Conservation (phyloP, 805 yeast genomes). For the Candida awuae region DNA sequence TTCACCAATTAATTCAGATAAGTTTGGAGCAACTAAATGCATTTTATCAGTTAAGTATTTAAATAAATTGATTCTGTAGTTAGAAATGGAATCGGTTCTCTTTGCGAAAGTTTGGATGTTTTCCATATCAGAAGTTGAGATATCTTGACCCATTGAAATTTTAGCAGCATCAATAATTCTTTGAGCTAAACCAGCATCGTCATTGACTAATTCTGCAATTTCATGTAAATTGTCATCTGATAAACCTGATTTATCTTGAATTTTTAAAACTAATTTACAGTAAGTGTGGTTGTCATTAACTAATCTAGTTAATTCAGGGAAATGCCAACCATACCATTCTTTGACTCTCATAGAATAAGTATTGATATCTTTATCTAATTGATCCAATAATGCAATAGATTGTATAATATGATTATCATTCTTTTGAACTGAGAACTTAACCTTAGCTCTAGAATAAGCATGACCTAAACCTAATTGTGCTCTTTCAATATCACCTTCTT, state of each 20-base stretch:
- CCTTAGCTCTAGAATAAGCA: constrained; percentile 98
- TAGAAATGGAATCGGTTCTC: constrained; percentile 86
- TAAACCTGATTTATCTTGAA: constrained; percentile 80
- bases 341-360: constrained; percentile 95
- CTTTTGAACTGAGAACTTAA: constrained; percentile 96
- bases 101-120: constrained; percentile 87
- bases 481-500: constrained; percentile 91
- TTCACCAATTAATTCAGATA: constrained; percentile 95
- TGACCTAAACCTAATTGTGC: constrained; percentile 99
- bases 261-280: constrained; percentile 74
- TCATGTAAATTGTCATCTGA: constrained; percentile 81
- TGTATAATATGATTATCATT: constrained; percentile 98
- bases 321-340: constrained; percentile 99
- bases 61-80: constrained; percentile 78
- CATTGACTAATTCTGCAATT: constrained; percentile 80
- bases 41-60: constrained; percentile 89
- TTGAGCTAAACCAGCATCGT: constrained; percentile 88
- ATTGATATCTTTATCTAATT: constrained; percentile 96
- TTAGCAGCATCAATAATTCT: constrained; percentile 89
- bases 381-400: constrained; percentile 95
- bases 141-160: constrained; percentile 98
- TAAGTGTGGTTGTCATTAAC: constrained; percentile 82
- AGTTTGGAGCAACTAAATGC: constrained; percentile 96
- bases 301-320: constrained; percentile 91
- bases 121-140: constrained; percentile 88